Evolutionary conservation across 2,329 filamentous ascomycete species (phyloP).

Genomic region (Lomentospora prolificans): DNA sequence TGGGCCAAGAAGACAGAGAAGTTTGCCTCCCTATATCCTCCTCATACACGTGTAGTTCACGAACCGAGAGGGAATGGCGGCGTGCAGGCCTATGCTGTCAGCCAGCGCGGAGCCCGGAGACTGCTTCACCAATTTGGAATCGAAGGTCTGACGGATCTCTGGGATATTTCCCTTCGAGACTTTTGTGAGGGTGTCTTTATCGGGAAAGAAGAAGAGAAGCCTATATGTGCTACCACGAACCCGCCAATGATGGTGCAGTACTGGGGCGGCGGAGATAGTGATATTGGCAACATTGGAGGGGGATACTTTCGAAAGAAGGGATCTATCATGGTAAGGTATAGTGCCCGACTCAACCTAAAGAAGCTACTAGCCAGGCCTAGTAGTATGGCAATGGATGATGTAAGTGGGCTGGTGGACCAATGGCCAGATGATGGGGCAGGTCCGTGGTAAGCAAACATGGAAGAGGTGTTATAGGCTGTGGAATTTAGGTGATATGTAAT

Average conservation of each 20-base stretch:
- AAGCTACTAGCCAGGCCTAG: neutral
- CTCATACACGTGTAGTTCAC: slow-evolving; percentile 34
- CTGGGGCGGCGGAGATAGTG: slow-evolving; percentile 1
- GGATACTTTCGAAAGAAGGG: slow-evolving; percentile 8
- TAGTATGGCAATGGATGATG: neutral
- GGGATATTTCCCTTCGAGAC: slow-evolving; percentile 34
- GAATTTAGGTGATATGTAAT: neutral
- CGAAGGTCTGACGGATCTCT: slow-evolving; percentile 26
- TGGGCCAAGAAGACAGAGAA: slow-evolving; percentile 20
- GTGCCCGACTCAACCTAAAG: slow-evolving; percentile 6
- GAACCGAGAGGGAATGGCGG: slow-evolving; percentile 30
- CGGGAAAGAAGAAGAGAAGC: slow-evolving; percentile 8
- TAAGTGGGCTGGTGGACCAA: slow-evolving; percentile 3
- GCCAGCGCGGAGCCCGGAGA: slow-evolving; percentile 29
- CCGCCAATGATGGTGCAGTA: slow-evolving; percentile 9
- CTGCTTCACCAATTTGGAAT: slow-evolving; percentile 33
- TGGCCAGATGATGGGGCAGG: slow-evolving; percentile 10
- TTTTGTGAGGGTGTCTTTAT: slow-evolving; percentile 30
- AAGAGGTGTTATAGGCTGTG: neutral
- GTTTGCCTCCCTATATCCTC: slow-evolving; percentile 20
- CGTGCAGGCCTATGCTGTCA: slow-evolving; percentile 28
- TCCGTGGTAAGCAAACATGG: slow-evolving; percentile 2
- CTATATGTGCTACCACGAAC: slow-evolving; percentile 6
- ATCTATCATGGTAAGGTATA: slow-evolving; percentile 5
- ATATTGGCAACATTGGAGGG: slow-evolving; percentile 8